phyloP scores from a whole-genome alignment of 345 rosid genomes.

The Euclidium syriacum region DNA sequence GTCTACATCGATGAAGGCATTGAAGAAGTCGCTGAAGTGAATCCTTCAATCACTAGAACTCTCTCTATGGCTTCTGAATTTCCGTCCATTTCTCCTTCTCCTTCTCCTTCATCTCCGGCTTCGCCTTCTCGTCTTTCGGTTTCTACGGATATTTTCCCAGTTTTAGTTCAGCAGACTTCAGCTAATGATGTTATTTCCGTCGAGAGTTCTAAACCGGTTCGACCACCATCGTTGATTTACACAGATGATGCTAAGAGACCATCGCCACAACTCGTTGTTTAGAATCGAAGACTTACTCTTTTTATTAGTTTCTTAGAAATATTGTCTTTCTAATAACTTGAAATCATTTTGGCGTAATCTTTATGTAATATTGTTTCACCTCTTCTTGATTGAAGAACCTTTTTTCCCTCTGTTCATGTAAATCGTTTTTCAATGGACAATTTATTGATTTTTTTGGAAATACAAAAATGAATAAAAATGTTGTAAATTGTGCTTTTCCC shows the following conservation, averaged over 20 bases:
- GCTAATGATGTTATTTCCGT: background rate
- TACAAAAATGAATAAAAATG: background rate
- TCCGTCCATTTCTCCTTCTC: slow-evolving; percentile 18
- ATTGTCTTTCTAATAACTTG: slow-evolving; percentile 7
- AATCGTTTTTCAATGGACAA: background rate
- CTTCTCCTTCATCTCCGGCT: slow-evolving; percentile 51
- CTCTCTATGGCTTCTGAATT: slow-evolving; percentile 39
- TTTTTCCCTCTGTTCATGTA: background rate
- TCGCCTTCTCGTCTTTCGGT: slow-evolving; percentile 37
- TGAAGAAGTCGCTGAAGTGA: slow-evolving; percentile 62
- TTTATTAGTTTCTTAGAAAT: background rate
- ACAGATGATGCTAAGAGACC: slow-evolving; percentile 23
- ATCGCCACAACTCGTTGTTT: slow-evolving; percentile 20
- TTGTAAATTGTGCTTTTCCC: background rate
- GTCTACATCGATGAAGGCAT: slow-evolving; percentile 84
- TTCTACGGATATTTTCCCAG: slow-evolving; percentile 16
- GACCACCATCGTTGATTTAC: slow-evolving; percentile 28
- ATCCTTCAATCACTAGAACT: slow-evolving; percentile 47
- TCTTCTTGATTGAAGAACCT: background rate
- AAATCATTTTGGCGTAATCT: background rate
- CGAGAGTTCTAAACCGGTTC: slow-evolving; percentile 30
- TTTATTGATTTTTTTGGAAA: background rate
- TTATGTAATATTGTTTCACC: background rate
- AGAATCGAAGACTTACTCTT: background rate
- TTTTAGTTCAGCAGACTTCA: background rate